These are phyloP conservation scores for Ligustrum vulgare DNA, from an alignment of 257 asterid species.

Conservation along the genomic window DNA sequence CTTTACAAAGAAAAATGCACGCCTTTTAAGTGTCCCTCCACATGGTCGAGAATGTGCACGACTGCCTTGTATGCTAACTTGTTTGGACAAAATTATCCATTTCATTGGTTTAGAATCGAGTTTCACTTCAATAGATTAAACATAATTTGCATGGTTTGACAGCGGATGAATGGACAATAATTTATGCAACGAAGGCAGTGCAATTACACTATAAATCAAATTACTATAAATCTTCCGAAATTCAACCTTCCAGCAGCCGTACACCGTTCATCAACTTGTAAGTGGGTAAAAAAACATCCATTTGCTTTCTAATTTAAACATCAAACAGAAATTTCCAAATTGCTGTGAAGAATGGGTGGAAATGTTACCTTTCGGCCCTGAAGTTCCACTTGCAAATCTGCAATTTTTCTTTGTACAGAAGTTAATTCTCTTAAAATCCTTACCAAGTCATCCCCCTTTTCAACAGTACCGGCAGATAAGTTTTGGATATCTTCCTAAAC, in stretches of 20 bases:
- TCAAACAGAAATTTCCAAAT: conserved; percentile 12
- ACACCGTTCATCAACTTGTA: conserved; percentile 13
- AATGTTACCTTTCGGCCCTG: conserved; percentile 91
- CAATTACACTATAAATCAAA: neutral
- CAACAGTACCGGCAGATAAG: conserved; percentile 50
- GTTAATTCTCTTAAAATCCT: conserved; percentile 90
- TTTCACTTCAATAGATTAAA: neutral
- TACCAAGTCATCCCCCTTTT: conserved; percentile 82
- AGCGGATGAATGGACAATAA: neutral
- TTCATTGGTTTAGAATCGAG: neutral
- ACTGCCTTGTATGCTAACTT: neutral
- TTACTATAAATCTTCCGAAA: neutral
- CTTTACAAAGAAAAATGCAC: neutral
- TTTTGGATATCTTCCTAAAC: conserved; percentile 75
- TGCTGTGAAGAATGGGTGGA: neutral
- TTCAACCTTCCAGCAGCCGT: neutral
- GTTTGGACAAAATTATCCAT: neutral
- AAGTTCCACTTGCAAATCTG: conserved; percentile 97
- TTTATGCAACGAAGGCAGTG: neutral
- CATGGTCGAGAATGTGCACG: neutral
- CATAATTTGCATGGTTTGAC: neutral
- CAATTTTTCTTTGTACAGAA: conserved; percentile 82
- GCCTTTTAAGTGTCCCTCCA: neutral
- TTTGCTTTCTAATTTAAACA: neutral
- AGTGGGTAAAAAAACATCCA: neutral